phyloP scores from a whole-genome alignment of 768 basidiomycete species.

The Lactarius vividus region DNA sequence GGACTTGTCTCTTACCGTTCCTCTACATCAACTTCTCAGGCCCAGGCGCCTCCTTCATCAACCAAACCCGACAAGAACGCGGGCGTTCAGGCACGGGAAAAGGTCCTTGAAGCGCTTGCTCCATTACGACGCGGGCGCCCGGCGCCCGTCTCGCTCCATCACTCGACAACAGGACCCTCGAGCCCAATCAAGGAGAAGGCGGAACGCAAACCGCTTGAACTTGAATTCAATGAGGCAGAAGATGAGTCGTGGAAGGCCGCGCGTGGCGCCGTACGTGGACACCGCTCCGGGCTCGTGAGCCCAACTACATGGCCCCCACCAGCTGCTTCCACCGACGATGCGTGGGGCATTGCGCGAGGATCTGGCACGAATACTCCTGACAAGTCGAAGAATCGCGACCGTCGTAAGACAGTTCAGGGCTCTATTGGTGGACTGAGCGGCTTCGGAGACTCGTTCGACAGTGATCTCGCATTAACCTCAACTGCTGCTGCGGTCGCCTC shows the following conservation, averaged over 20 bases:
- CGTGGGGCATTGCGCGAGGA: conserved; percentile 17
- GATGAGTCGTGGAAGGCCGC: conserved; percentile 29
- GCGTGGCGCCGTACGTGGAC: conserved; percentile 27
- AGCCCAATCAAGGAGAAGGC: conserved; percentile 32
- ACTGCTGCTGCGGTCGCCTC: conserved; percentile 11
- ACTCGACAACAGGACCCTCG: conserved; percentile 29
- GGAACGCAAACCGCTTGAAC: conserved; percentile 22
- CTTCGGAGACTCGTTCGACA: conserved; percentile 65
- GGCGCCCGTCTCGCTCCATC: conserved; percentile 27
- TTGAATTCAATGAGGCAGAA: conserved; percentile 34
- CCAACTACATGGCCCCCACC: conserved; percentile 22
- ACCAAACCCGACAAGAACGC: conserved; percentile 41
- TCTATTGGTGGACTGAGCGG: conserved; percentile 28
- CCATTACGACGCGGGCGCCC: conserved; percentile 77
- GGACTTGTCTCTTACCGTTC: conserved; percentile 42
- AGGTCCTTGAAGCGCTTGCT: conserved; percentile 74
- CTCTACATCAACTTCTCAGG: conserved; percentile 24
- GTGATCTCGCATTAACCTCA: conserved; percentile 19
- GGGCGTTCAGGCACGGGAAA: conserved; percentile 69
- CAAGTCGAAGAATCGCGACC: conserved; percentile 25
- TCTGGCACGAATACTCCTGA: conserved; percentile 1
- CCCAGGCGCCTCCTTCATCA: conserved; percentile 30
- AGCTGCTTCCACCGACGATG: conserved; percentile 17
- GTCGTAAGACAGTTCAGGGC: conserved; percentile 24
- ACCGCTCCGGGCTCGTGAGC: conserved; percentile 27